These are phyloP conservation scores for Gypsophila paniculata DNA, from an alignment of 179 eudicot genomes.

Conservation along the genomic window DNA sequence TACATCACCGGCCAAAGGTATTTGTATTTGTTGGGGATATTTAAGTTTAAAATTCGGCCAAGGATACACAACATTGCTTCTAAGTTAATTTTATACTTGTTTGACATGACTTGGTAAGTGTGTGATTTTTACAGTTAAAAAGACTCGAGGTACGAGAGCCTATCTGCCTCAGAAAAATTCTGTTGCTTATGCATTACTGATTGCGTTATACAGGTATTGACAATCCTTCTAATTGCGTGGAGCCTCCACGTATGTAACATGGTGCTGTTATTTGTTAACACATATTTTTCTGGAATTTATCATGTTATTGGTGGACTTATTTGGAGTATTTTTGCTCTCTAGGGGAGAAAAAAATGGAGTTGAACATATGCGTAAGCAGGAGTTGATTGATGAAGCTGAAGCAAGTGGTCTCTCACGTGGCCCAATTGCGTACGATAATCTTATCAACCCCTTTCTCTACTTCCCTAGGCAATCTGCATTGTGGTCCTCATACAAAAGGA, in stretches of 20 bases:
- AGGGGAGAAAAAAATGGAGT: conserved; percentile 54
- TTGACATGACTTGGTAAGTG: conserved; percentile 9
- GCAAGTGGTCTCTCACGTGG: conserved; percentile 91
- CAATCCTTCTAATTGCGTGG: not conserved
- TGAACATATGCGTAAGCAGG: conserved; percentile 74
- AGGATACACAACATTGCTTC: conserved; percentile 9
- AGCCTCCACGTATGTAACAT: not conserved
- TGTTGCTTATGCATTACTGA: conserved; percentile 75
- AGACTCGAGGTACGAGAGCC: conserved; percentile 38
- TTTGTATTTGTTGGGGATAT: not conserved
- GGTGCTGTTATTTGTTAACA: not conserved
- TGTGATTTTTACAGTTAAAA: conserved; percentile 47
- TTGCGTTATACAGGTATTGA: conserved; percentile 69
- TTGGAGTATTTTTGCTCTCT: conserved; percentile 9
- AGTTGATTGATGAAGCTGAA: conserved; percentile 92
- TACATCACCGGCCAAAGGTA: conserved; percentile 46
- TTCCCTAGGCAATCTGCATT: conserved; percentile 1
- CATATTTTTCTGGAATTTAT: not conserved
- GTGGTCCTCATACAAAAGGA: not conserved
- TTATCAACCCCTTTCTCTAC: conserved; percentile 8
- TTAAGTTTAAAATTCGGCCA: not conserved
- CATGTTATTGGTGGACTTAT: not conserved
- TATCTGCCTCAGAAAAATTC: conserved; percentile 90
- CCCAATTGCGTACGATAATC: conserved; percentile 63
- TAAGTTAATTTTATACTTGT: not conserved